Conservation (phyloP, 768 basidiomycete genomes). For the Hemileccinum rubropunctum region DNA sequence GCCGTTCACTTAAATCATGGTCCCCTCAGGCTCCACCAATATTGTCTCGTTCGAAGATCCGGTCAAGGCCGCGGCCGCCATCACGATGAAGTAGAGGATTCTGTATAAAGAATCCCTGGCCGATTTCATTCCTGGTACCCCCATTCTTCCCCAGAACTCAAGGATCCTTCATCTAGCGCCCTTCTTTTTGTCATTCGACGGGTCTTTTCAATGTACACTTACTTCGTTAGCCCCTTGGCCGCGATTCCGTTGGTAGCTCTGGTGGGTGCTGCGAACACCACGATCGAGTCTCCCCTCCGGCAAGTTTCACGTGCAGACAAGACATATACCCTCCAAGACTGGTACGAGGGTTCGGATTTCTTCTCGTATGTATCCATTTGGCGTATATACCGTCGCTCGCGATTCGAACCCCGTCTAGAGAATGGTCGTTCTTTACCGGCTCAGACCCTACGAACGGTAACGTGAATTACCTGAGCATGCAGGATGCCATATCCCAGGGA, state of each 20-base stretch:
- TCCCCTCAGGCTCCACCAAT: too few species aligned
- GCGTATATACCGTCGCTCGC: not conserved
- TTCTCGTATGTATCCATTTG: conserved; percentile 42
- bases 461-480: conserved; percentile 55
- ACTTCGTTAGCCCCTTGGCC: conserved; percentile 25
- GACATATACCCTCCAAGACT: conserved; percentile 34
- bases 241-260: conserved; percentile 29
- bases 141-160: not conserved
- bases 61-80: too few species aligned
- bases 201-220: conserved; percentile 19
- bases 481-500: conserved; percentile 45
- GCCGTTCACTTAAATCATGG: not conserved
- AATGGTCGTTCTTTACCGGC: conserved; percentile 60
- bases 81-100: not conserved
- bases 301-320: conserved; percentile 2
- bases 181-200: not conserved
- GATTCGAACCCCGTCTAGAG: conserved; percentile 33
- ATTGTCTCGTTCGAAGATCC: too few species aligned
- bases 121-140: not conserved
- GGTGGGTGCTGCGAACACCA: conserved; percentile 23
- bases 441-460: conserved; percentile 68
- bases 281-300: conserved; percentile 11
- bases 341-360: conserved; percentile 47
- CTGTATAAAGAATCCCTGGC: not conserved
- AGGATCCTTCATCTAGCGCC: too few species aligned